Conservation (phyloP, 805 yeast species). For the Teunomyces cretensis region DNA sequence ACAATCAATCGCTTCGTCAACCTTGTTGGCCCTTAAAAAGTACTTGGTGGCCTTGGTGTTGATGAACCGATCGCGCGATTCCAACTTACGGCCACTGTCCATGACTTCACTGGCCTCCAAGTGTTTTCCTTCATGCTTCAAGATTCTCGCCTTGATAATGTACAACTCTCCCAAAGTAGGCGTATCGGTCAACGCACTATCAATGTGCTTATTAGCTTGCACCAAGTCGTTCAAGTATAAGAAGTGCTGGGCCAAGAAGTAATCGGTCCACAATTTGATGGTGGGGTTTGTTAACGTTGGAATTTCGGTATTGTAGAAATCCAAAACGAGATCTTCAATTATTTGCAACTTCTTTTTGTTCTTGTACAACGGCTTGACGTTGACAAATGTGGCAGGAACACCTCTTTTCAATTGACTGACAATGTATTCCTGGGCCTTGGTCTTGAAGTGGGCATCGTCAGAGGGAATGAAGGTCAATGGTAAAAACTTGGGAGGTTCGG, state of each 20-base stretch:
- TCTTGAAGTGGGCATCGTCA: conserved; percentile 45
- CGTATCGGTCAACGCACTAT: conserved; percentile 64
- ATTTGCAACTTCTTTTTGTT: conserved; percentile 37
- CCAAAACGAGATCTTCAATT: conserved; percentile 54
- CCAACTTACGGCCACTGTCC: conserved; percentile 70
- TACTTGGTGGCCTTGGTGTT: conserved; percentile 88
- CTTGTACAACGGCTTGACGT: conserved; percentile 76
- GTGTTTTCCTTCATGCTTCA: conserved; percentile 67
- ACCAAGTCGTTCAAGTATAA: conserved; percentile 53
- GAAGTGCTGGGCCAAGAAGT: conserved; percentile 78
- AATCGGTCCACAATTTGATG: conserved; percentile 64
- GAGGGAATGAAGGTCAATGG: conserved; percentile 74
- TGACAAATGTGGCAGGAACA: conserved; percentile 87
- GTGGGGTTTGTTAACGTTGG: conserved; percentile 41
- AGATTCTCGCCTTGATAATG: conserved; percentile 75
- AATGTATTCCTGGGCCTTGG: conserved; percentile 54
- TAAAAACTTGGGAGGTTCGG: conserved; percentile 75
- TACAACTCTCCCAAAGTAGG: conserved; percentile 85
- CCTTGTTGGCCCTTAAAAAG: conserved; percentile 67
- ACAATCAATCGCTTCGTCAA: conserved; percentile 70
- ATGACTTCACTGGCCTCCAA: conserved; percentile 62
- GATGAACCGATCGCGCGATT: conserved; percentile 87
- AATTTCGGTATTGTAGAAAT: conserved; percentile 39
- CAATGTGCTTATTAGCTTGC: conserved; percentile 56
- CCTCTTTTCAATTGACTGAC: conserved; percentile 66